phyloP scores from a whole-genome alignment of 257 asterid genomes.

The Eucommia ulmoides region DNA sequence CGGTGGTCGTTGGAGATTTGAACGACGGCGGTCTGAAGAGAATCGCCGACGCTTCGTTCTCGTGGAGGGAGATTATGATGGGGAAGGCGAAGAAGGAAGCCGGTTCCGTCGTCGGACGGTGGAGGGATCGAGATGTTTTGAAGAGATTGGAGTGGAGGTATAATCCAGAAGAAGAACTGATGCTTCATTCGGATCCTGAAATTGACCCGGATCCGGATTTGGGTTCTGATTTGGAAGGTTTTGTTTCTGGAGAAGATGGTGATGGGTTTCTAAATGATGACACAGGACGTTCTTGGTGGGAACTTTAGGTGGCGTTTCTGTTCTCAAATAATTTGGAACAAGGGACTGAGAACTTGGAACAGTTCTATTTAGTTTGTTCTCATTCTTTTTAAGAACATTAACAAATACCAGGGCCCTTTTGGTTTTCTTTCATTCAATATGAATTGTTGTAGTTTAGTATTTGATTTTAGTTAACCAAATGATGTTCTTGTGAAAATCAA shows the following conservation, averaged over 20 bases:
- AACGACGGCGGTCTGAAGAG: slow-evolving; percentile 52
- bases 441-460: too few relatives aligned
- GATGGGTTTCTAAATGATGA: slow-evolving; percentile 18
- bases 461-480: too few relatives aligned
- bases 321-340: too few relatives aligned
- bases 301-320: too few relatives aligned
- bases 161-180: slow-evolving; percentile 46
- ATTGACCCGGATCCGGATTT: slow-evolving; percentile 33
- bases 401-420: too few relatives aligned
- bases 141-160: slow-evolving; percentile 67
- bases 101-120: slow-evolving; percentile 54
- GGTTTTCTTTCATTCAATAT: too few relatives aligned
- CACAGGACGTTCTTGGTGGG: slow-evolving; percentile 64
- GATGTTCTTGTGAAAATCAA: too few relatives aligned
- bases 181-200: slow-evolving; percentile 2
- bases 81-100: slow-evolving; percentile 85
- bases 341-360: too few relatives aligned
- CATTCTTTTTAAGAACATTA: too few relatives aligned
- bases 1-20: slow-evolving; percentile 75
- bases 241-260: slow-evolving; percentile 26
- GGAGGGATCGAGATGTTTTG: slow-evolving; percentile 71
- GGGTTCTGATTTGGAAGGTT: slow-evolving; percentile 28
- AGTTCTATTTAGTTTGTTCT: too few relatives aligned
- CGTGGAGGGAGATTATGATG: slow-evolving; percentile 74
- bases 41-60: slow-evolving; percentile 68